Evolutionary conservation across 139 green algal species (phyloP).

Genomic region (Chlorokybus atmophyticus): DNA sequence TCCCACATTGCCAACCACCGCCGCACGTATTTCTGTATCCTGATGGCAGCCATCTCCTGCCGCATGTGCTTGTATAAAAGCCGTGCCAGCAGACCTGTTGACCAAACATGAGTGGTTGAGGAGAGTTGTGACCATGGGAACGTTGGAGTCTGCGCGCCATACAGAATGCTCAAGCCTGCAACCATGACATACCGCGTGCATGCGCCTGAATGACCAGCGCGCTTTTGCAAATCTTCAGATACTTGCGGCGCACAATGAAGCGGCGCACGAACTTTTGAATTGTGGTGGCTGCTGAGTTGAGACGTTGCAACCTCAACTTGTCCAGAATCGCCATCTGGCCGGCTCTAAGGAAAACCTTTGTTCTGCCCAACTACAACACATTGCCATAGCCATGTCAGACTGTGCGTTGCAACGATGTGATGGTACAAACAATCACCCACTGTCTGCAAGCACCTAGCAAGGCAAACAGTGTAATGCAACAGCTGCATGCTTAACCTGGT

Average conservation of each 20-base stretch:
- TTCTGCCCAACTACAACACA: slow-evolving; percentile 63
- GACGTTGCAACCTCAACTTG: slow-evolving; percentile 37
- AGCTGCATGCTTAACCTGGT: no score
- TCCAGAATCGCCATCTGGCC: slow-evolving; percentile 70
- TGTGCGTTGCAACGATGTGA: no score
- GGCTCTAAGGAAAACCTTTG: slow-evolving; percentile 63
- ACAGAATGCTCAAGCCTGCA: no score
- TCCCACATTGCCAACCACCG: slow-evolving; percentile 34
- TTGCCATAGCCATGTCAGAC: not conserved
- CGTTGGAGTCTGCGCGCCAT: no score
- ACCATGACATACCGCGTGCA: no score
- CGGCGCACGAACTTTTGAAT: slow-evolving; percentile 36
- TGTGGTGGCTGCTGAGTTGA: slow-evolving; percentile 54
- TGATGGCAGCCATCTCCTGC: slow-evolving; percentile 6
- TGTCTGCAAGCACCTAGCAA: no score
- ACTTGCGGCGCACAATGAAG: slow-evolving; percentile 8
- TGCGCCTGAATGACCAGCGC: no score
- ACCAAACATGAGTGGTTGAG: no score
- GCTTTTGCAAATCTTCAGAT: slow-evolving; percentile 7
- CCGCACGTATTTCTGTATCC: slow-evolving; percentile 35
- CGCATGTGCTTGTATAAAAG: slow-evolving; percentile 13
- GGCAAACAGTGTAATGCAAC: no score
- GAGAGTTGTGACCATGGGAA: no score
- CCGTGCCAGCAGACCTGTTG: slow-evolving; percentile 18
- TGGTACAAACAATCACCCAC: no score